Base-by-base conservation (phyloP, 1,284 basidiomycete species). In the Rhodotorula sp. region DNA sequence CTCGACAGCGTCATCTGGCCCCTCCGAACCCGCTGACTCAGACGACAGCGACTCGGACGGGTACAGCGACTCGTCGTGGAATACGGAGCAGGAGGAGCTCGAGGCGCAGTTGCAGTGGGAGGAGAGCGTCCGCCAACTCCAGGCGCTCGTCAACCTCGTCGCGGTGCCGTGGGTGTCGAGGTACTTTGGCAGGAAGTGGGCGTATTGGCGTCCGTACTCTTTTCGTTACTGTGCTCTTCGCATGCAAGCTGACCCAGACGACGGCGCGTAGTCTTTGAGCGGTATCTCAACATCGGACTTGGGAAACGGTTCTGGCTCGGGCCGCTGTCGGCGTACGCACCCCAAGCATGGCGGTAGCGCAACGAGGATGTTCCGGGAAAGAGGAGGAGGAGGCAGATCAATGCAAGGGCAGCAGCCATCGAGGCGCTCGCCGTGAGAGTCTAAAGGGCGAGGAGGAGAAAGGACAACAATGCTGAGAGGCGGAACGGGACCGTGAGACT, bases 71-170 rank as follows among this genome's bases (percentile, higher is more conserved):
- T 68, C 62, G 27, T 60, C 67, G 32, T 71, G 66, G 54, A 51
- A 56, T 39, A 68, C 62, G 47, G 59, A 62, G 27, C 61, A 44
- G 9, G 58, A 44, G 27, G 52, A 52, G 11, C 36, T 27, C 24
- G 72, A 74, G 29, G 72, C 66, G 24, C 69, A 74, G 53, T 54
- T 64, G n/a, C 72, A 74, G 59, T 74, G 67, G 58, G 69, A 74
- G 48, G 72, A 71, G 53, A 68, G 66, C 20, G 9, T 74, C 27
- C 47, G 69, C 9, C 72, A 74, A 29, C 44, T 74, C 20, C 61
- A 74, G 11, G 59, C 54, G 17, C 48, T 74, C 19, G 51, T 68
- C 29, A 71, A 66, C 62, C 59, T 74, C 64, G 72, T 74, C 44
- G 58, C 62, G 10, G 53, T 74, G 4, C 72, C 72, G 19, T 74